A percentile compares a stretch with the other conserved stretches of the same genome.
These are phyloP conservation scores for Lippia alba DNA, from an alignment of 305 asterid genomes.

Conservation along the genomic window DNA sequence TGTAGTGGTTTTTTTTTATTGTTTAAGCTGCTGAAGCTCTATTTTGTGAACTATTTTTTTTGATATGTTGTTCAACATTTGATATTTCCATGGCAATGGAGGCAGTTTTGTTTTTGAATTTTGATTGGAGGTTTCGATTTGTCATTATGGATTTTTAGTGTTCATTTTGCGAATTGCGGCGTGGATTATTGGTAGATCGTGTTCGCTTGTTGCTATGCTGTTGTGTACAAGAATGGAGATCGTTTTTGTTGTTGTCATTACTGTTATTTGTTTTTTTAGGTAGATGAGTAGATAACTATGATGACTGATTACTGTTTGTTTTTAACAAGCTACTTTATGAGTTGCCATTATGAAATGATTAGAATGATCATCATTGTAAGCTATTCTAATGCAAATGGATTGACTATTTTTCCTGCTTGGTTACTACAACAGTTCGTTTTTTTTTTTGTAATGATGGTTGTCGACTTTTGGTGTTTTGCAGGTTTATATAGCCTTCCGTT, in stretches of 20 bases:
- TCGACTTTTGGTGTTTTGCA: slow-evolving; percentile 22
- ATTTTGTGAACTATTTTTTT: background rate
- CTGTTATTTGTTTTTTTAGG: background rate
- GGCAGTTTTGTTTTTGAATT: background rate
- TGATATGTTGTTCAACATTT: background rate
- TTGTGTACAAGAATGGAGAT: background rate
- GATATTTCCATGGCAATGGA: background rate
- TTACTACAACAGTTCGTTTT: slow-evolving; percentile 9
- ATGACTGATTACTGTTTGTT: slow-evolving; percentile 34
- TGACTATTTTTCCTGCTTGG: background rate
- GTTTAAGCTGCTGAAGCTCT: background rate
- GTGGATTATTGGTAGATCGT: slow-evolving; percentile 22
- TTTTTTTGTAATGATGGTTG: slow-evolving; percentile 26
- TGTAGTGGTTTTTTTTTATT: background rate
- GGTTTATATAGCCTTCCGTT: slow-evolving; percentile 35
- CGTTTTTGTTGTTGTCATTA: background rate
- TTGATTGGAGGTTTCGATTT: background rate
- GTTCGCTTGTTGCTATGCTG: background rate
- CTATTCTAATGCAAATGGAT: slow-evolving; percentile 1
- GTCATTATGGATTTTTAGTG: background rate
- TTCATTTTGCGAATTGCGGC: slow-evolving; percentile 4
- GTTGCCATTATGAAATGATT: slow-evolving; percentile 5
- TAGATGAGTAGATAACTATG: slow-evolving; percentile 16
- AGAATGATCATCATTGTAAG: slow-evolving; percentile 15
- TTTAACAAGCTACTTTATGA: slow-evolving; percentile 31